Base-by-base conservation (phyloP, 106 monocot genomes). In the Acorus gramineus region DNA sequence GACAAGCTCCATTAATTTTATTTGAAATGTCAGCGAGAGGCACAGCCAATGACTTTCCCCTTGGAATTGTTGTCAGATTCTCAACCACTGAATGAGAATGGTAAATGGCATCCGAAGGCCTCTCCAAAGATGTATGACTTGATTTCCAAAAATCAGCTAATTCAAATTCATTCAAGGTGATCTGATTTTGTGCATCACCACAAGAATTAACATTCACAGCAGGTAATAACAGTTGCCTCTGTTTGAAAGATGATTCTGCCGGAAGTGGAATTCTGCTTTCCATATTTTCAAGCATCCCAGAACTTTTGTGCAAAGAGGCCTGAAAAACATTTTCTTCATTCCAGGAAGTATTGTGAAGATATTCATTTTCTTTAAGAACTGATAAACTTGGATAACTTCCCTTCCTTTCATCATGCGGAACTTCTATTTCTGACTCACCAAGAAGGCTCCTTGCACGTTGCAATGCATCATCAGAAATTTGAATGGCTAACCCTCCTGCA, bases 391-490 rank as follows among this genome's bases (percentile, higher is more conserved):
- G 10, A 50, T 63, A 49, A 45, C 67, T 46, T 56, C 43, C 56
- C 46, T 59, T 57, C 6, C 14, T 54, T 59, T 63, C 69, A 70
- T 67, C 69, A 7, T 45, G 61, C 50, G 53, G 7, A 67, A 53
- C 46, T 56, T 55, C 78, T 6, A 54, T 61, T 3, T 71, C 80
- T 42, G 60, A 63, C 8, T 82, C 81, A 56, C 82, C 76, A 73
- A 94, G 76, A 71, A 94, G 79, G 54, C 46, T 84, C 75, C 57
- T 86, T 58, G 94, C 89, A 71, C 77, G 81, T 52, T 73, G 63
- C 59, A 90, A 72, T 49, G 86, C 86, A 80, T 78, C 79, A 65
- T 62, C 76, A 65, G 93, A 86, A 69, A 89, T 47, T n/a, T 72
- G 76, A 59, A 93, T 62, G 56, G 75, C 79, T 67, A 62, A 74